phyloP scores from a whole-genome alignment of 2,329 filamentous ascomycete genomes.

The Colletotrichum lupini region DNA sequence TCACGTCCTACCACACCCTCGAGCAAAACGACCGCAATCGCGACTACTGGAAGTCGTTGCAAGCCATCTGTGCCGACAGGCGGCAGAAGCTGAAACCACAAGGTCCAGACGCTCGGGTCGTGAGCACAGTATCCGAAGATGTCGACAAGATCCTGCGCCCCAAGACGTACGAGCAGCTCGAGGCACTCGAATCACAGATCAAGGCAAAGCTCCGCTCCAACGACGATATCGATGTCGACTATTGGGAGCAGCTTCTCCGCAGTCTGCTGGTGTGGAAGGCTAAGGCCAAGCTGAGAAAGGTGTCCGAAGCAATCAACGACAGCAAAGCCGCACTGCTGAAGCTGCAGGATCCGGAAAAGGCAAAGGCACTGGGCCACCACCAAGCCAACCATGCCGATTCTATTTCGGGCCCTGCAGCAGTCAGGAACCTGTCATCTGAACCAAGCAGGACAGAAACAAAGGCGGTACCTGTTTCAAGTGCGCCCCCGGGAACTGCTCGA shows the following conservation, averaged over 20 bases:
- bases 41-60: constrained; percentile 94
- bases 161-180: constrained; percentile 89
- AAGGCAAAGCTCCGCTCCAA: constrained; percentile 86
- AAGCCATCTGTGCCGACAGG: constrained; percentile 83
- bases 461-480: constrained; percentile 36
- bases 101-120: constrained; percentile 75
- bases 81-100: constrained; percentile 72
- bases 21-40: constrained; percentile 82
- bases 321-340: constrained; percentile 68
- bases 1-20: constrained; percentile 80
- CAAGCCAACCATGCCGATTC: constrained; percentile 45
- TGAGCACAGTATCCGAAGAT: constrained; percentile 85
- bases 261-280: constrained; percentile 92
- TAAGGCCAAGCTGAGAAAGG: constrained; percentile 81
- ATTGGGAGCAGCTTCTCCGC: constrained; percentile 93
- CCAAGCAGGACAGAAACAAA: constrained; percentile 41
- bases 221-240: constrained; percentile 94
- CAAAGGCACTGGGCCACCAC: constrained; percentile 50
- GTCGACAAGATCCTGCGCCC: constrained; percentile 88
- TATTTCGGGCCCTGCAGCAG: constrained; percentile 42
- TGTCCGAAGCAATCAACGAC: constrained; percentile 80
- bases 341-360: constrained; percentile 75
- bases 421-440: constrained; percentile 31
- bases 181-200: constrained; percentile 88
- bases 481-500: constrained; percentile 69